Percentiles rank a stretch among this genome's conserved stretches.
These are phyloP conservation scores for Aspergillus taichungensis DNA, from an alignment of 495 filamentous ascomycete genomes.

Conservation along the genomic window DNA sequence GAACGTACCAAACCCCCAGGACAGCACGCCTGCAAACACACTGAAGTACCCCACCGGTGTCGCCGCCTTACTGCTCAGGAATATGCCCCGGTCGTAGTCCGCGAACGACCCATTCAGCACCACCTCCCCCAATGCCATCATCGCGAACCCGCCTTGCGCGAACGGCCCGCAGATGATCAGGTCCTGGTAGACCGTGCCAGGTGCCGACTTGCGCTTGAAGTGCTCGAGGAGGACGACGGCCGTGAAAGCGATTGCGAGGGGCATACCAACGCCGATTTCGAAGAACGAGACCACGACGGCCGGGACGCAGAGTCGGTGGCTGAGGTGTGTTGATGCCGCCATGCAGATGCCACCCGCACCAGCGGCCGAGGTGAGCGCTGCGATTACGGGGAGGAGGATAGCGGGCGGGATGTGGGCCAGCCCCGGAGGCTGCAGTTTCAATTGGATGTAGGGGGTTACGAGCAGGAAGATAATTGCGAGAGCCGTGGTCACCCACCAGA, in stretches of 20 bases:
- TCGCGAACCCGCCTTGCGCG: conserved; percentile 23
- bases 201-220: conserved; percentile 12
- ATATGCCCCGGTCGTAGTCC: conserved; percentile 16
- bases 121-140: conserved; percentile 18
- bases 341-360: conserved; percentile 20
- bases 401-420: conserved; percentile 11
- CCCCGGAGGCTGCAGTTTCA: conserved; percentile 22
- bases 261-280: conserved; percentile 20
- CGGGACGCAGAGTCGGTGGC: conserved; percentile 21
- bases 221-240: conserved; percentile 18
- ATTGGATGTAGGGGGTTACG: conserved; percentile 17
- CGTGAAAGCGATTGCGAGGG: conserved; percentile 14
- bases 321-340: conserved; percentile 5
- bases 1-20: conserved; percentile 25
- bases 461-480: conserved; percentile 16
- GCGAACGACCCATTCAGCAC: conserved; percentile 16
- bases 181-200: conserved; percentile 22
- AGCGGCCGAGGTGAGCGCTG: conserved; percentile 22
- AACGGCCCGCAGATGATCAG: conserved; percentile 32
- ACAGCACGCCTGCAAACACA: conserved; percentile 16
- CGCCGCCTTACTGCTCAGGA: conserved; percentile 18
- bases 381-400: conserved; percentile 21
- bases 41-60: conserved; percentile 10
- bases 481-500: conserved; percentile 23
- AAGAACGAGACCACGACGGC: conserved; percentile 25